Base-by-base conservation (phyloP, 2,329 filamentous ascomycete species). In the Aspergillus sp. region DNA sequence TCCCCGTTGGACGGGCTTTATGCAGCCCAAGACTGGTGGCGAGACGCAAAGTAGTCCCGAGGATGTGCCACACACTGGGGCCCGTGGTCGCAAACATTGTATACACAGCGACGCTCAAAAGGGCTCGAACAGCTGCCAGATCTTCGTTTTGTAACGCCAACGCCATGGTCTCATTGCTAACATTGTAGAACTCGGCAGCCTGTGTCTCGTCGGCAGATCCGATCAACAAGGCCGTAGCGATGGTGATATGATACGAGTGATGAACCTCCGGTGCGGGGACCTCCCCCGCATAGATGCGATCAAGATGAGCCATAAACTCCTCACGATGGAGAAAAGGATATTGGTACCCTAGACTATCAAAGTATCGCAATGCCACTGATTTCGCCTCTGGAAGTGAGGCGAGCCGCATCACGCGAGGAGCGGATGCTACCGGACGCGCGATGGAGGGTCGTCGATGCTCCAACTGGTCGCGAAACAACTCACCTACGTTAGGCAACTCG, bases 31-130 rank as follows among this genome's bases (percentile, higher is more conserved):
- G 64, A 53, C 76, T 78, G 8, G 70, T 75, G 1, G 76, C 70
- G 32, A 78, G 67, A 7, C 75, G 72, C 61, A 78, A 66, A 4
- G 76, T 70, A 4, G 71, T 69, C 5, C 76, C 76, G 56, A 78
- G 53, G n/a, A 77, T 67, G 65, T 77, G 75, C 75, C 75, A 77
- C 23, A 77, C 71, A 57, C 74, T 77, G 4, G 75, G 75, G 5
- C 75, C 75, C 2, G 72, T 64, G 10, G 75, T 74, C 5, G 75
- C 73, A 55, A 76, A 77, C 68, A 75, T 67, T 1, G 75, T 75
- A 57, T 77, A 77, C 19, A 77, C 67, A 1, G 74, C 74, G 36
- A 77, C 48, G 41, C 75, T 75, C 30, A 77, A 60, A 49, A 77
- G 63, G 3, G 74, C 72, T n/a, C 74, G 71, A 25, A 77, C 64